Evolutionary conservation across 768 basidiomycete genomes (phyloP).

Genomic region (Pseudohyphozyma bogoriensis): DNA sequence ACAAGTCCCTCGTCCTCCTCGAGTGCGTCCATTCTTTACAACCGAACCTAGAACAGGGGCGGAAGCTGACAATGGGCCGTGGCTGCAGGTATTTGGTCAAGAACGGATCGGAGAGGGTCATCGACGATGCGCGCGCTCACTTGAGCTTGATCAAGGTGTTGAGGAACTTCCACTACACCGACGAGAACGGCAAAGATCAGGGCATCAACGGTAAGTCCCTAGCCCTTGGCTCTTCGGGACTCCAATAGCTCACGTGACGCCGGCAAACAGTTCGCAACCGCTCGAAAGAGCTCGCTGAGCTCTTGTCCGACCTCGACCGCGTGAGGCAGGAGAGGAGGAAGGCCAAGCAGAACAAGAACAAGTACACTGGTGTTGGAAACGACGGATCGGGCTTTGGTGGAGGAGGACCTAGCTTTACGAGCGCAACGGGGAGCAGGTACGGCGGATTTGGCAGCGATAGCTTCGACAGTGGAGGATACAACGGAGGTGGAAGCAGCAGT

Average conservation of each 20-base stretch:
- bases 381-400: slow-evolving; percentile 42
- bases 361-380: slow-evolving; percentile 79
- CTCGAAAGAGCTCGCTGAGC: slow-evolving; percentile 80
- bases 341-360: slow-evolving; percentile 79
- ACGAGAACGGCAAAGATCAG: slow-evolving; percentile 97
- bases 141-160: slow-evolving; percentile 95
- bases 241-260: no score
- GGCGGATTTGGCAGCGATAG: slow-evolving; percentile 61
- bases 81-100: slow-evolving; percentile 73
- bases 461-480: slow-evolving; percentile 33
- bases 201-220: slow-evolving; percentile 76
- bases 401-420: slow-evolving; percentile 47
- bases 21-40: background rate
- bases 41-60: slow-evolving; percentile 47
- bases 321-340: slow-evolving; percentile 82
- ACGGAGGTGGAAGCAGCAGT: slow-evolving; percentile 42
- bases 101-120: slow-evolving; percentile 92
- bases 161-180: slow-evolving; percentile 93
- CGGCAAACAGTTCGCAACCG: slow-evolving; percentile 71
- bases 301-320: slow-evolving; percentile 80
- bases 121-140: slow-evolving; percentile 92
- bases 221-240: slow-evolving; percentile 4
- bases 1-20: slow-evolving; percentile 53
- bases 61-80: slow-evolving; percentile 58
- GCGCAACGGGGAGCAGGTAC: slow-evolving; percentile 49